phyloP scores from a whole-genome alignment of 805 yeast species.

The Barnettozyma populi region DNA sequence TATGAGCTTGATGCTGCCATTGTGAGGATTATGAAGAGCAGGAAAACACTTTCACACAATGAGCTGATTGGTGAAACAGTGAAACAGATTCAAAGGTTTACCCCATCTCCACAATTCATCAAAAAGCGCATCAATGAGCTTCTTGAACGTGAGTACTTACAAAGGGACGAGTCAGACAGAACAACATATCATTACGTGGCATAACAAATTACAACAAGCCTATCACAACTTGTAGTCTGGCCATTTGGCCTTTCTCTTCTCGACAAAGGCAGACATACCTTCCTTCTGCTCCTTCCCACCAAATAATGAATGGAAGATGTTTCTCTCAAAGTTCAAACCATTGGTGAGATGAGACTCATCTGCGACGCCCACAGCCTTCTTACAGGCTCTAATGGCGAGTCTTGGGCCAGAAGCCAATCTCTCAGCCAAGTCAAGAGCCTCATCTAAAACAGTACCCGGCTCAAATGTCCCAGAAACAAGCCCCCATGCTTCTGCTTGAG shows the following conservation, averaged over 20 bases:
- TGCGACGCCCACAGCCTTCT: conserved; percentile 38
- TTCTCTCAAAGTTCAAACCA: conserved; percentile 39
- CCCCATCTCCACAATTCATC: conserved; percentile 60
- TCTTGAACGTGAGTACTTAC: conserved; percentile 76
- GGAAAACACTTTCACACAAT: conserved; percentile 55
- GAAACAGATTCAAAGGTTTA: conserved; percentile 59
- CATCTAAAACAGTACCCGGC: conserved; percentile 34
- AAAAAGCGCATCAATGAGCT: conserved; percentile 70
- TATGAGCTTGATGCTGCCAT: conserved; percentile 78
- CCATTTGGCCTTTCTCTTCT: conserved; percentile 36
- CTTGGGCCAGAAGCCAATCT: conserved; percentile 37
- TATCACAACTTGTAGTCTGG: conserved; percentile 13
- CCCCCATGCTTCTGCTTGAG: conserved; percentile 44
- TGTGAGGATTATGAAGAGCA: conserved; percentile 80
- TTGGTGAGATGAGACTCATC: conserved; percentile 31
- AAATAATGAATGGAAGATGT: conserved; percentile 40
- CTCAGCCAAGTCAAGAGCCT: conserved; percentile 40
- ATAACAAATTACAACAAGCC: conserved; percentile 16
- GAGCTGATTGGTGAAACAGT: conserved; percentile 63
- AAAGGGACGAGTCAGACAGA: conserved; percentile 59
- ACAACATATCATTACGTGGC: conserved; percentile 66
- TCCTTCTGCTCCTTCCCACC: conserved; percentile 43
- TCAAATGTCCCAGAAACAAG: conserved; percentile 38
- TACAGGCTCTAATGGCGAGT: conserved; percentile 40
- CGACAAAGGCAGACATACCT: conserved; percentile 48